Percentiles rank a stretch among this genome's conserved stretches.
phyloP scores from a whole-genome alignment of 768 basidiomycete species.

The Hygrocybe punicea region DNA sequence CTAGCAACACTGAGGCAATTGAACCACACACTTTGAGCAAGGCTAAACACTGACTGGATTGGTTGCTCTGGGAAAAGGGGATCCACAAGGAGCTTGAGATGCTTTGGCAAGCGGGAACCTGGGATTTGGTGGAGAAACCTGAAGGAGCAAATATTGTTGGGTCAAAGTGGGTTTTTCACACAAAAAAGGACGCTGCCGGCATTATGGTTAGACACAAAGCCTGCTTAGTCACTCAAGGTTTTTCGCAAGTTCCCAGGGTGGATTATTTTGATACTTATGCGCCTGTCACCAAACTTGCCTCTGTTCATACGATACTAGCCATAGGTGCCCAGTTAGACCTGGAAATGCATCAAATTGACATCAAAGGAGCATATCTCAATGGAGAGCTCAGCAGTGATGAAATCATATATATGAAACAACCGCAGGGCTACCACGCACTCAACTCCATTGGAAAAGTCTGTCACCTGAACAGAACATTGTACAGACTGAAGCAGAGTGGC shows the following conservation, averaged over 20 bases:
- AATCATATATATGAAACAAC: constrained; percentile 43
- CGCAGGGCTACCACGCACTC: constrained; percentile 26
- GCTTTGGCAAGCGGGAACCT: constrained; percentile 26
- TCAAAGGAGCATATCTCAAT: constrained; percentile 42
- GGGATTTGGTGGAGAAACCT: constrained; percentile 26
- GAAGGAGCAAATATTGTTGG: constrained; percentile 21
- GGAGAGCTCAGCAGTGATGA: constrained; percentile 30
- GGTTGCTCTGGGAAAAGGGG: constrained; percentile 26
- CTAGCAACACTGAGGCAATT: constrained; percentile 20
- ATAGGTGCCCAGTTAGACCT: constrained; percentile 15
- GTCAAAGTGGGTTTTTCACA: constrained; percentile 36
- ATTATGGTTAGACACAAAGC: constrained; percentile 28
- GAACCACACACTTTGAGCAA: constrained; percentile 21
- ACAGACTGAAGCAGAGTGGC: constrained; percentile 30
- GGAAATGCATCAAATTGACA: constrained; percentile 39
- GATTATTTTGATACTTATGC: constrained; percentile 38
- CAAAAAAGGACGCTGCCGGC: constrained; percentile 35
- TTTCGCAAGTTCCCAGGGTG: constrained; percentile 23
- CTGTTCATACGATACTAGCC: constrained; percentile 24
- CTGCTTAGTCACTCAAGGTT: constrained; percentile 33
- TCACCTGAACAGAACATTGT: constrained; percentile 25
- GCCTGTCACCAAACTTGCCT: constrained; percentile 25
- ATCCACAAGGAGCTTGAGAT: constrained; percentile 30
- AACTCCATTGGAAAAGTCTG: constrained; percentile 14
- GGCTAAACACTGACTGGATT: constrained; percentile 20